Evolutionary conservation across 2,329 filamentous ascomycete genomes (phyloP).

Genomic region (Zarea fungicola): DNA sequence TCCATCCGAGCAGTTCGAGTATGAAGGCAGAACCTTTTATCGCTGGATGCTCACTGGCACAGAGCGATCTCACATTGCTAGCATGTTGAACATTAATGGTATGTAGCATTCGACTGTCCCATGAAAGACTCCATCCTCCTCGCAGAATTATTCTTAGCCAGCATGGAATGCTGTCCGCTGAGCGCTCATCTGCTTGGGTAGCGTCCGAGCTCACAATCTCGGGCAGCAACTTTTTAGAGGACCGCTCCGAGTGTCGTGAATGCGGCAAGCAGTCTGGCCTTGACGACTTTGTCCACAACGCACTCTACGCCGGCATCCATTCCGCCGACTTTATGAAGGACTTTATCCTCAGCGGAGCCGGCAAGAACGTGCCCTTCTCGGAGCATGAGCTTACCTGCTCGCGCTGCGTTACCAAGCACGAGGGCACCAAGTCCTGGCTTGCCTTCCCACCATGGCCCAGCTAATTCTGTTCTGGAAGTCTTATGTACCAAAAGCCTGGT

Average conservation of each 20-base stretch:
- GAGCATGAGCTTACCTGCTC: constrained; percentile 6
- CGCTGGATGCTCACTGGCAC: constrained; percentile 1
- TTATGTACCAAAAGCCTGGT: too few species aligned
- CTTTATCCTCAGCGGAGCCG: not conserved
- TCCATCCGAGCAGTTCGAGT: not conserved
- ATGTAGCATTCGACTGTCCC: not conserved
- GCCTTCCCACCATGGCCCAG: not conserved
- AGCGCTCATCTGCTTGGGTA: too few species aligned
- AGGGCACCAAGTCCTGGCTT: not conserved
- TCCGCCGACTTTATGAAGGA: constrained; percentile 11
- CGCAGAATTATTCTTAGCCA: too few species aligned
- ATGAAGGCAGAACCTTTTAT: not conserved
- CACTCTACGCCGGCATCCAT: constrained; percentile 11
- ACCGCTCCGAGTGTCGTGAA: constrained; percentile 6
- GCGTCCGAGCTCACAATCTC: constrained; percentile 3
- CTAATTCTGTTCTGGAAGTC: too few species aligned
- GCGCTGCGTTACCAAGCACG: constrained; percentile 9
- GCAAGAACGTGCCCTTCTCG: not conserved
- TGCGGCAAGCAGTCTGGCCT: constrained; percentile 12
- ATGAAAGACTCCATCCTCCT: not conserved
- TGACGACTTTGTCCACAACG: constrained; percentile 13
- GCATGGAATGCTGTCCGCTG: not conserved
- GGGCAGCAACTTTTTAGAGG: constrained; percentile 6
- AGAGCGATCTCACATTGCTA: constrained; percentile 9
- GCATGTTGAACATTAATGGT: constrained; percentile 7